phyloP scores from a whole-genome alignment of 2,329 filamentous ascomycete genomes.

The Fusarium clavum region DNA sequence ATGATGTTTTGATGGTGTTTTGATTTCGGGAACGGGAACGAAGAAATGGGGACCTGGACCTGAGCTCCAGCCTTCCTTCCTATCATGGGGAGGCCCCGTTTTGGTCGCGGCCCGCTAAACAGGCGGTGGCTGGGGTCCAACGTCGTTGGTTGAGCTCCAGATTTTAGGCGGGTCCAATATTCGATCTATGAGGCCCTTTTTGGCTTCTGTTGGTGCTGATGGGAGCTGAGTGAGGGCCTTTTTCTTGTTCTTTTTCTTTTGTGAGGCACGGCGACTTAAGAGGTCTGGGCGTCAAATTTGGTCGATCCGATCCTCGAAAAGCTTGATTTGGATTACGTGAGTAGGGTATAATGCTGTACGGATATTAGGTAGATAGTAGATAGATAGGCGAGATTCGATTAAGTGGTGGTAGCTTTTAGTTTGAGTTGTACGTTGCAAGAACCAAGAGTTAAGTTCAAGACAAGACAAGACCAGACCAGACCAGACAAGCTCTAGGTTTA shows the following conservation, averaged over 20 bases:
- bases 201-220: background rate
- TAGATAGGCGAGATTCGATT: conserved; percentile 4
- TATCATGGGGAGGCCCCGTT: conserved; percentile 42
- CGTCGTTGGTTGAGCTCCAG: conserved; percentile 40
- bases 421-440: conserved; percentile 10
- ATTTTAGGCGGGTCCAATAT: conserved; percentile 40
- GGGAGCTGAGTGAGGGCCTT: conserved; percentile 9
- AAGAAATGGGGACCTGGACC: conserved; percentile 17
- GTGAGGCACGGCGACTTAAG: background rate
- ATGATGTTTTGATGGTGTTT: conserved; percentile 47
- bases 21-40: conserved; percentile 42
- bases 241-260: background rate
- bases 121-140: conserved; percentile 48
- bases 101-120: conserved; percentile 44
- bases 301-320: background rate
- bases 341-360: conserved; percentile 1
- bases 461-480: background rate
- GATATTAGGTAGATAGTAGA: background rate
- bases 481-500: conserved; percentile 23
- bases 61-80: conserved; percentile 33
- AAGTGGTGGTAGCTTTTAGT: background rate
- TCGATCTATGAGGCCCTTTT: conserved; percentile 38
- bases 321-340: conserved; percentile 6
- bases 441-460: background rate
- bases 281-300: conserved; percentile 18